Evolutionary conservation across 202 grass and related monocot genomes (phyloP).

Genomic region (Zoysia matrella): DNA sequence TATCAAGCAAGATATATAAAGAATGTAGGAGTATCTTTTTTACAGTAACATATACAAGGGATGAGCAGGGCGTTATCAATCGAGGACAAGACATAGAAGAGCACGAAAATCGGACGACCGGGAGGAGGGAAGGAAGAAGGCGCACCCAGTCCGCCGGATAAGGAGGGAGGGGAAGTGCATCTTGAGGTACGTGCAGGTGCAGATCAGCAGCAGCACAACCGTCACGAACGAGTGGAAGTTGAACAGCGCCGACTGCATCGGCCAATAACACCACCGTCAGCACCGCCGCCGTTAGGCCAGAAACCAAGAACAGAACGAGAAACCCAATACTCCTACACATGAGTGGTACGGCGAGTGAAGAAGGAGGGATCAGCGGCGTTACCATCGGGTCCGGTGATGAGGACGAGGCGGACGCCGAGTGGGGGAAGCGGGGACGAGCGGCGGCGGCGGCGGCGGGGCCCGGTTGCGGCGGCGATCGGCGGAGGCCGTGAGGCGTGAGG

Average conservation of each 20-base stretch:
- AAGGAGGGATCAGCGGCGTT: not conserved
- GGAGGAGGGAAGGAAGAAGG: not conserved
- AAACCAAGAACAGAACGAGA: not conserved
- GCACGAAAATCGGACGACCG: not conserved
- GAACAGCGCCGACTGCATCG: conserved; percentile 74
- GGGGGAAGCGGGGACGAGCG: no score
- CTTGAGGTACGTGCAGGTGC: conserved; percentile 84
- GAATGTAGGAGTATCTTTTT: not conserved
- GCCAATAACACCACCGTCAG: not conserved
- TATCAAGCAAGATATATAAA: not conserved
- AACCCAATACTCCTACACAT: not conserved
- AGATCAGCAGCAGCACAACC: conserved; percentile 77
- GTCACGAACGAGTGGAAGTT: conserved; percentile 88
- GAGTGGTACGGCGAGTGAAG: not conserved
- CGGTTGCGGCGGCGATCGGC: not conserved
- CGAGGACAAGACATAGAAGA: not conserved
- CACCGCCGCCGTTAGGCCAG: not conserved
- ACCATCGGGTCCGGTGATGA: conserved; percentile 3
- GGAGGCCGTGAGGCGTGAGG: not conserved
- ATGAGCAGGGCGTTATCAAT: not conserved
- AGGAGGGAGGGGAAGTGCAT: conserved; percentile 82
- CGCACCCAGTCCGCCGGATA: conserved; percentile 66
- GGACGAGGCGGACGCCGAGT: not conserved
- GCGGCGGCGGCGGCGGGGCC: not conserved
- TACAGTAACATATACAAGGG: not conserved